Evolutionary conservation across 1,139 yeast genomes (phyloP).

Genomic region (Wickerhamomyces sp.): DNA sequence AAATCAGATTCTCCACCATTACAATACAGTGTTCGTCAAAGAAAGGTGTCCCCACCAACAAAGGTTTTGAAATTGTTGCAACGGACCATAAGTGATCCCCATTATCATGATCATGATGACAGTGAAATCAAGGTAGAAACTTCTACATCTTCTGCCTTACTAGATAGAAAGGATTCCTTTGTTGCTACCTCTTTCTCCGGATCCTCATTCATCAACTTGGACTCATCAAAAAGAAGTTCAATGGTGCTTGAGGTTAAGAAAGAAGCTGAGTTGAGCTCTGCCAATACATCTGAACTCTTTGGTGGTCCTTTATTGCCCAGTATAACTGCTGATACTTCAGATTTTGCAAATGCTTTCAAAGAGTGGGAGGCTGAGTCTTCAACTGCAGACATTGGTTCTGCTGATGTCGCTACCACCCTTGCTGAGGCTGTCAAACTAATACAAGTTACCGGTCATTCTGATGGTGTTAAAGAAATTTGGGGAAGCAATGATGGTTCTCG

Average conservation of each 20-base stretch:
- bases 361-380: constrained; percentile 18
- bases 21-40: constrained; percentile 16
- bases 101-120: constrained; percentile 7
- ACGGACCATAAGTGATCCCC: constrained; percentile 6
- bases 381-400: neutral
- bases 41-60: constrained; percentile 18
- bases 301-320: constrained; percentile 15
- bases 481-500: constrained; percentile 10
- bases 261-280: constrained; percentile 7
- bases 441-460: neutral
- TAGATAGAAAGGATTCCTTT: constrained; percentile 12
- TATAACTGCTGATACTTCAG: constrained; percentile 17
- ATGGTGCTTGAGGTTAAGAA: constrained; percentile 2
- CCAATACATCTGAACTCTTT: constrained; percentile 7
- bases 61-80: constrained; percentile 17
- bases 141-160: neutral
- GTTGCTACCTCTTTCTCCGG: constrained; percentile 19
- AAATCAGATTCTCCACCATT: constrained; percentile 16
- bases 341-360: constrained; percentile 22
- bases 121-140: neutral
- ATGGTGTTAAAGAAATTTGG: constrained; percentile 19
- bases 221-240: constrained; percentile 15
- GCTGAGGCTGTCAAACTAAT: neutral
- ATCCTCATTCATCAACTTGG: constrained; percentile 16
- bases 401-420: neutral